These are phyloP conservation scores for Phialocephala subalpina DNA, from an alignment of 2,329 filamentous ascomycete genomes.

Conservation along the genomic window DNA sequence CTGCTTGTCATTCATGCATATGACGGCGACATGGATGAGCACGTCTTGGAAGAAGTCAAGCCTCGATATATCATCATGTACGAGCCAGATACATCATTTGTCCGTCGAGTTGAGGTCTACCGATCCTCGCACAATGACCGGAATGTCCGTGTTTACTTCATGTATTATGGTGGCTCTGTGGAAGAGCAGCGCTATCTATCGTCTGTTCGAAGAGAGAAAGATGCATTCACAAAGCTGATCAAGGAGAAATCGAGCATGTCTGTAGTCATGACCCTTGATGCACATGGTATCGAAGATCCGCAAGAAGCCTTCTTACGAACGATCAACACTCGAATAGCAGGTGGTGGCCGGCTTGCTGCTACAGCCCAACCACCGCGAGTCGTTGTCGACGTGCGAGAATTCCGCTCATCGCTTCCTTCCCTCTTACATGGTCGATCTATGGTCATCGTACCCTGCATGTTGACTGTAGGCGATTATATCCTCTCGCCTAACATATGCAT, in stretches of 20 bases:
- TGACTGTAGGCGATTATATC: conserved; percentile 97
- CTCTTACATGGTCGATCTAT: conserved; percentile 90
- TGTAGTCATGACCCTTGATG: conserved; percentile 79
- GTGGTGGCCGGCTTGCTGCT: conserved; percentile 83
- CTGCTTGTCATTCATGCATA: conserved; percentile 91
- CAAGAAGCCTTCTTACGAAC: conserved; percentile 94
- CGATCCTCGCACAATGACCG: conserved; percentile 91
- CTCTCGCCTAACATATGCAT: conserved; percentile 90
- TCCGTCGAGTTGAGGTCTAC: conserved; percentile 93
- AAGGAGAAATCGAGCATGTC: conserved; percentile 95
- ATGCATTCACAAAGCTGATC: conserved; percentile 93
- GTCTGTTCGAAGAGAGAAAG: conserved; percentile 91
- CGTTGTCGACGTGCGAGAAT: conserved; percentile 95
- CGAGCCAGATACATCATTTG: conserved; percentile 93
- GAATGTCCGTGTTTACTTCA: conserved; percentile 92
- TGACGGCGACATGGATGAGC: conserved; percentile 94
- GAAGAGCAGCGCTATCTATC: conserved; percentile 95
- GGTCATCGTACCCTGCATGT: conserved; percentile 89
- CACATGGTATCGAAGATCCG: conserved; percentile 75
- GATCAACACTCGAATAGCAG: conserved; percentile 95
- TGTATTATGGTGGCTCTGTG: conserved; percentile 94
- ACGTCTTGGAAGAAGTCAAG: conserved; percentile 92
- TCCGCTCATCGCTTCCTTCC: conserved; percentile 90
- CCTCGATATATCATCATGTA: conserved; percentile 99
- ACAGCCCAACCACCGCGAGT: conserved; percentile 89